Conservation (phyloP, 352 stramenopile species). For the Phytophthora litchii region DNA sequence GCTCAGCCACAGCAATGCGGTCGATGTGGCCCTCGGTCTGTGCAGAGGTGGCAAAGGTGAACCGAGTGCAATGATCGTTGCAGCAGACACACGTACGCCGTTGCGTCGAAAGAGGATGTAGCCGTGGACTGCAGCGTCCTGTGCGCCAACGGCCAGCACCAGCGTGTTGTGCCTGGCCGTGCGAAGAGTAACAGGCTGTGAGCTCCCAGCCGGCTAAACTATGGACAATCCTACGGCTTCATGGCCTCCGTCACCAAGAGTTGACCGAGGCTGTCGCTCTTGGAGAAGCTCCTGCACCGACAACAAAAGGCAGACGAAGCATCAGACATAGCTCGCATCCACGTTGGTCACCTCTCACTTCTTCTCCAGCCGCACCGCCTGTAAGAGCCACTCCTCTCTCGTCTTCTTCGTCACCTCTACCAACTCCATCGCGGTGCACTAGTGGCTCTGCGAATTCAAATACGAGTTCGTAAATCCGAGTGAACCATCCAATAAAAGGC, state of each 20-base stretch:
- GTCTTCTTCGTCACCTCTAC: no score
- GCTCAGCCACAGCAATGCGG: slow-evolving; percentile 50
- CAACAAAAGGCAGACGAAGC: slow-evolving; percentile 22
- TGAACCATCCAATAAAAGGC: no score
- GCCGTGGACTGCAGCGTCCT: slow-evolving; percentile 25
- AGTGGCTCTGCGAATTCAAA: no score
- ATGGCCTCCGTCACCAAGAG: slow-evolving; percentile 38
- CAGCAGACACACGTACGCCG: slow-evolving; percentile 31
- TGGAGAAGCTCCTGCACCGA: slow-evolving; percentile 41
- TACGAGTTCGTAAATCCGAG: no score
- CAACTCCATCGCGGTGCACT: no score
- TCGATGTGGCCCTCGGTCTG: slow-evolving; percentile 49
- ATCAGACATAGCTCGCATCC: no score
- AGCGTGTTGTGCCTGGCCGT: slow-evolving; percentile 44
- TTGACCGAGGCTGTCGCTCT: slow-evolving; percentile 47
- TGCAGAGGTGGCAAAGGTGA: slow-evolving; percentile 4
- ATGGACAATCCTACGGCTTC: slow-evolving; percentile 18
- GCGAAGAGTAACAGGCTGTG: slow-evolving; percentile 4
- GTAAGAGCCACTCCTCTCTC: no score
- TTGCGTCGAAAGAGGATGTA: slow-evolving; percentile 55
- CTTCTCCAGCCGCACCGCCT: no score
- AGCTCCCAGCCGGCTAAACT: not conserved
- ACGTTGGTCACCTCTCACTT: no score
- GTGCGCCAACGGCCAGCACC: slow-evolving; percentile 36
- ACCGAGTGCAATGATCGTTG: not conserved